Evolutionary conservation across 805 yeast genomes (phyloP).

Genomic region (Candida morakotiae): DNA sequence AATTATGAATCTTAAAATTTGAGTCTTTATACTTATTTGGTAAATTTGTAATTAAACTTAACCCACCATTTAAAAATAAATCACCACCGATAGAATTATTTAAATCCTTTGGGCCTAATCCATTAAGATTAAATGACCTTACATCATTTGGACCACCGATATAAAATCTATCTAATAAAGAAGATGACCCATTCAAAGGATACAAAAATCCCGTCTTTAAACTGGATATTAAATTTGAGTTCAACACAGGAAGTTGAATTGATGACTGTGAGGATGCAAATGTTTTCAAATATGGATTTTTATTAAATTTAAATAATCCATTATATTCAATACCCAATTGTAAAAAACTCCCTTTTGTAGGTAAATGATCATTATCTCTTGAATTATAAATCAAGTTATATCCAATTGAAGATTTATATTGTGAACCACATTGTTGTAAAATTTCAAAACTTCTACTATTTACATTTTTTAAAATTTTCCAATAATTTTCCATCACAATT

Average conservation of each 20-base stretch:
- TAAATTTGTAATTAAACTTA: constrained; percentile 39
- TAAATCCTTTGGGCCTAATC: constrained; percentile 52
- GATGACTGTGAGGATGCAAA: constrained; percentile 38
- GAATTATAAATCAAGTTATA: constrained; percentile 41
- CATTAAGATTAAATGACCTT: constrained; percentile 48
- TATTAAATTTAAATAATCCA: constrained; percentile 24
- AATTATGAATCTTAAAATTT: constrained; percentile 46
- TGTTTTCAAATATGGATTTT: constrained; percentile 37
- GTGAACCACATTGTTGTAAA: constrained; percentile 39
- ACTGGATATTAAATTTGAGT: constrained; percentile 20
- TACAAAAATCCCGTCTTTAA: constrained; percentile 31
- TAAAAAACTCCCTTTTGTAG: constrained; percentile 36
- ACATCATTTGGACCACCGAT: constrained; percentile 61
- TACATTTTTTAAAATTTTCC: constrained; percentile 30
- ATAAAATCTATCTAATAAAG: constrained; percentile 50
- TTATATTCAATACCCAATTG: constrained; percentile 34
- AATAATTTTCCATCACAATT: constrained; percentile 41
- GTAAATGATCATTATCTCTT: constrained; percentile 40
- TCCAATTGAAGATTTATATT: constrained; percentile 41
- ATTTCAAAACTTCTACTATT: constrained; percentile 27
- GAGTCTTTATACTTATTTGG: constrained; percentile 43
- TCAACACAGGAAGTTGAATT: constrained; percentile 12
- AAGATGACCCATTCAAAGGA: constrained; percentile 16
- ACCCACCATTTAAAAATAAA: constrained; percentile 42
- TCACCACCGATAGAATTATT: constrained; percentile 52